Base-by-base conservation (phyloP, 345 rosid genomes). In the Durio zibethinus region DNA sequence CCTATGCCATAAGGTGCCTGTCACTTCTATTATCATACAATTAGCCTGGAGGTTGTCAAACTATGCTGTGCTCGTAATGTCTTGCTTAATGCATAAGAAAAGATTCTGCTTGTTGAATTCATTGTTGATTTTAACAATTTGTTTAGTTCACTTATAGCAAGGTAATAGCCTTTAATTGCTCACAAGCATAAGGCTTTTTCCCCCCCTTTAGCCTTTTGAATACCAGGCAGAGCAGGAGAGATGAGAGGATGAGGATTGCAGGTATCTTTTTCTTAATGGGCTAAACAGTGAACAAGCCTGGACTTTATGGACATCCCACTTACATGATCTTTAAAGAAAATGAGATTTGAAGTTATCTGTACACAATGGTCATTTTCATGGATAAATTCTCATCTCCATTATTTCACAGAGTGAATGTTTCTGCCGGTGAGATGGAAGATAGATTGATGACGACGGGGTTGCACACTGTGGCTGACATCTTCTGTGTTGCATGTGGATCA, bases 401-500 rank as follows among this genome's bases (percentile, higher is more conserved):
- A 45, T 75, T 79, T 89, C 82, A 48, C 92, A 96, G 99, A 79
- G 93, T 85, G 77, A 96, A 96, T 79, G 91, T 91, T 23, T 72
- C 89, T 68, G 72, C 66, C 43, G 99, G 99, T 75, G 91, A 81
- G 80, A 82, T 75, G 50, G 98, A 96, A 85, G 97, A 92, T 23
- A 87, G 99, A 85, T 0, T 79, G 81, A 96, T 96, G 99, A 82
- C 88, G 83, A 96, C 98, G 0, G 98, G 99, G 47, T 23, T 86
- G 85, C 98, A 96, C 80, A 91, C 92, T 0, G 99, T 96, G 36
- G 93, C 90, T 74, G 99, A 96, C 80, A 89, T 94, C 64, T 94
- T 92, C 88, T 96, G 99, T 83, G 97, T 96, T 63, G 92, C 90
- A 0, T 96, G 99, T 74, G 99, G 99, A 77, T 92, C 99, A 18